Conservation (phyloP, 1,284 basidiomycete genomes). For the Melampsora americana region DNA sequence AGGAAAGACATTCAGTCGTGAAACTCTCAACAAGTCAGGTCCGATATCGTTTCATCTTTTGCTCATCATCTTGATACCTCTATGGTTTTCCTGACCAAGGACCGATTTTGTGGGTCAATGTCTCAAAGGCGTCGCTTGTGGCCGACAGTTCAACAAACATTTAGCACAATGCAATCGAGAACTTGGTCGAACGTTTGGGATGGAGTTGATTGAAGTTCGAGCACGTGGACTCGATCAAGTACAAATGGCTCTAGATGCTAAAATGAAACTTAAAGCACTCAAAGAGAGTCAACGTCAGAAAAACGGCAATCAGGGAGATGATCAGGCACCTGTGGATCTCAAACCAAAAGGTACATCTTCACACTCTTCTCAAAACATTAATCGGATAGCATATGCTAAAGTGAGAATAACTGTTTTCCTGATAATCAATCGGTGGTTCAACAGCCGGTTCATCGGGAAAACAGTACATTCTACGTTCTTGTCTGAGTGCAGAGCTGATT, state of each 20-base stretch:
- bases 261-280: constrained; percentile 7
- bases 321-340: background rate
- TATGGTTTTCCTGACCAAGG: background rate
- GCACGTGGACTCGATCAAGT: constrained; percentile 28
- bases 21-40: background rate
- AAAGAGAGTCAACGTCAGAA: constrained; percentile 15
- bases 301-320: constrained; percentile 6
- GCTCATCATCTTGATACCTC: background rate
- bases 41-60: background rate
- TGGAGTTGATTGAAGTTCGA: constrained; percentile 42
- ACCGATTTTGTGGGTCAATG: background rate
- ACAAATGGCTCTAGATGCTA: constrained; percentile 13
- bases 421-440: background rate
- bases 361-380: background rate
- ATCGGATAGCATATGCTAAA: background rate
- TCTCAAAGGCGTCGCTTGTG: background rate
- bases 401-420: background rate
- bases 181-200: constrained; percentile 31
- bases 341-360: constrained; percentile 15
- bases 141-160: constrained; percentile 28
- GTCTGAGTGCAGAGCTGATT: constrained; percentile 17
- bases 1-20: background rate
- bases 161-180: constrained; percentile 26
- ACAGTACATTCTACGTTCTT: constrained; percentile 38
- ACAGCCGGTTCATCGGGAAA: constrained; percentile 15